Evolutionary conservation across 2,329 filamentous ascomycete species (phyloP), one percentile per base, ranked within the genome.

Genomic region (Byssochlamys sp.): DNA sequence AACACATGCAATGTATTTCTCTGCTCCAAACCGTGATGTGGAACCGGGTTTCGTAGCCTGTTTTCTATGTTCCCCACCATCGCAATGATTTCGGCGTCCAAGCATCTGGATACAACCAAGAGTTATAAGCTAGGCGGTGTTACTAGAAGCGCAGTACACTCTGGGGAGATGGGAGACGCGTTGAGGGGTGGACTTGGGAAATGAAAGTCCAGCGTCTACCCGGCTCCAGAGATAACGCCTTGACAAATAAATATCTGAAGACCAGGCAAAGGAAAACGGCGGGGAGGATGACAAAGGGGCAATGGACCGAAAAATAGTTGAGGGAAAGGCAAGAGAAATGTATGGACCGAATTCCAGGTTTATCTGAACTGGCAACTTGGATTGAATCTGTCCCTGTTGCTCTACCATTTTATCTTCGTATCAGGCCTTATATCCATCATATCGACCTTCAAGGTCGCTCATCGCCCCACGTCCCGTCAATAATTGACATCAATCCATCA

Each of bases 71-170:
- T 19, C 19, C 39, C 29, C 39, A 9, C n/a, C 39, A n/a, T 45
- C 39, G n/a, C 19, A 45, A 45, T 45, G 19, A 45, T 10, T 19
- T 7, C 14, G 9, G 39, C n/a, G 39, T 19, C 39, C 39, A 45
- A 19, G 39, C n/a, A 24, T 45, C n/a, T n/a, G 12, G 49, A 57
- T 29, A 48, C 9, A 57, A 45, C 48, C 52, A 51, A 59, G 39
- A 33, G 53, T 57, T 58, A 61, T 62, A 63, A 62, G 65, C 61
- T 61, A 65, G 59, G 58, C 60, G 63, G 61, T 61, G 64, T 60
- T 61, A 60, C 57, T 59, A 61, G 57, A 56, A 24, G 39, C 58
- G 62, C 60, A 58, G 63, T 59, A 60, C 63, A 59, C 61, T 14
- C 27, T 12, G 49, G 49, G 27, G 49, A 28, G 24, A 28, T 26